Percentiles rank a stretch among this genome's conserved stretches.
Conservation (phyloP, 192 early-diverging fungal genomes). For the Rhizoclosmatium globosum region DNA sequence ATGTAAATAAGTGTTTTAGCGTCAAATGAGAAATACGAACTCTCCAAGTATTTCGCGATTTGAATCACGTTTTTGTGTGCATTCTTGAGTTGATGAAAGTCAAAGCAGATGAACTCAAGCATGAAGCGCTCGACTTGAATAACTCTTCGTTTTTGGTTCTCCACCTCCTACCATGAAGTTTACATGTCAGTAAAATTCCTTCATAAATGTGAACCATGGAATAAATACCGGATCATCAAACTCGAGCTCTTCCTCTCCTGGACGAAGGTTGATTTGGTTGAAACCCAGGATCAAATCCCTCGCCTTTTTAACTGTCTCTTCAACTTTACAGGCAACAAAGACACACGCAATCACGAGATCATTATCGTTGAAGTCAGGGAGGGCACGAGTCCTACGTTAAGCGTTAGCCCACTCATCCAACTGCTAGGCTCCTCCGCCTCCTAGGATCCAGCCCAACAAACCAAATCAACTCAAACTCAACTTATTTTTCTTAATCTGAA, state of each 20-base stretch:
- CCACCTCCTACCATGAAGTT: slow-evolving; percentile 56
- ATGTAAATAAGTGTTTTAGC: background rate
- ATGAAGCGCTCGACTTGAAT: slow-evolving; percentile 74
- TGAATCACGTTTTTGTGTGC: slow-evolving; percentile 78
- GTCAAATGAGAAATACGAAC: slow-evolving; percentile 40
- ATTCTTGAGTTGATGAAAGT: slow-evolving; percentile 75
- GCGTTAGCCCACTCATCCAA: background rate
- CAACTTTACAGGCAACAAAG: slow-evolving; percentile 86
- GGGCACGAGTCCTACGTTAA: background rate
- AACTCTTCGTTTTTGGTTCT: slow-evolving; percentile 71
- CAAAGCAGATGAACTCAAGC: slow-evolving; percentile 82
- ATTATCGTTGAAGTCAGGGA: slow-evolving; percentile 31
- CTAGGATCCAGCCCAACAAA: background rate
- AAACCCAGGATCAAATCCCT: slow-evolving; percentile 76
- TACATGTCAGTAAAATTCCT: too few relatives aligned
- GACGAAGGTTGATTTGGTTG: slow-evolving; percentile 60
- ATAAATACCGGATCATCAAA: slow-evolving; percentile 19
- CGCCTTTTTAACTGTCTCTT: slow-evolving; percentile 86
- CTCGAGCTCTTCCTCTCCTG: slow-evolving; percentile 54
- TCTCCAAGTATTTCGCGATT: slow-evolving; percentile 71
- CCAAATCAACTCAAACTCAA: background rate
- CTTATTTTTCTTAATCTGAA: background rate
- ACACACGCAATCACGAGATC: slow-evolving; percentile 73
- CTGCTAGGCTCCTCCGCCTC: background rate
- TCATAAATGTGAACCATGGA: too few relatives aligned